Conservation (phyloP, 1,284 basidiomycete genomes). For the Ceratobasidium sp. region DNA sequence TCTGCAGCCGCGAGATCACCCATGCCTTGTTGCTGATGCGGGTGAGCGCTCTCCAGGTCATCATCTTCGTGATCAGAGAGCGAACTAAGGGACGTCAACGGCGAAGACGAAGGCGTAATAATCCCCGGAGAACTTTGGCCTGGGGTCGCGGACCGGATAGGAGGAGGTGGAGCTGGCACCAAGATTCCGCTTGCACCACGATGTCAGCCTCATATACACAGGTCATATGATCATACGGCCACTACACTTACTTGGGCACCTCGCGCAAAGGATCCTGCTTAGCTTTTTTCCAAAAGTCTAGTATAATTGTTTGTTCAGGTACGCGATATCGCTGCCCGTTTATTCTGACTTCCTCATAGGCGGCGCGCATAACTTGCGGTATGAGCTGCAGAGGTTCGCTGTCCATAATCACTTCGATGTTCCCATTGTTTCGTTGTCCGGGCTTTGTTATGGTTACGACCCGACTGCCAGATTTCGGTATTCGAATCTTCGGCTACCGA, state of each 20-base stretch:
- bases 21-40: constrained; percentile 9
- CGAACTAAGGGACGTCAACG: constrained; percentile 77
- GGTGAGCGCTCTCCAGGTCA: not conserved
- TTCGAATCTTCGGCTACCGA: constrained; percentile 72
- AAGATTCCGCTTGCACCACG: constrained; percentile 49
- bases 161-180: constrained; percentile 40
- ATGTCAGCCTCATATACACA: not conserved
- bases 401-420: constrained; percentile 85
- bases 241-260: constrained; percentile 61
- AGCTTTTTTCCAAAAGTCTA: constrained; percentile 96
- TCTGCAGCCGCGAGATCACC: constrained; percentile 33
- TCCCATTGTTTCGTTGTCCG: constrained; percentile 87
- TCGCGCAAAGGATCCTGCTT: constrained; percentile 54
- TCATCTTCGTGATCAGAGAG: constrained; percentile 54
- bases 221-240: constrained; percentile 44
- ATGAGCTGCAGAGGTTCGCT: constrained; percentile 76
- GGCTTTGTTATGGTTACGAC: constrained; percentile 71
- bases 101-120: constrained; percentile 61
- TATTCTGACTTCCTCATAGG: constrained; percentile 52
- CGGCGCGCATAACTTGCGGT: constrained; percentile 51
- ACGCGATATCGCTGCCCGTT: constrained; percentile 84
- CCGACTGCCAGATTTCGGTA: constrained; percentile 50
- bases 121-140: constrained; percentile 50
- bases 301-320: constrained; percentile 90
- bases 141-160: constrained; percentile 51